phyloP scores from a whole-genome alignment of 345 rosid genomes.

The Ceriops tagal region DNA sequence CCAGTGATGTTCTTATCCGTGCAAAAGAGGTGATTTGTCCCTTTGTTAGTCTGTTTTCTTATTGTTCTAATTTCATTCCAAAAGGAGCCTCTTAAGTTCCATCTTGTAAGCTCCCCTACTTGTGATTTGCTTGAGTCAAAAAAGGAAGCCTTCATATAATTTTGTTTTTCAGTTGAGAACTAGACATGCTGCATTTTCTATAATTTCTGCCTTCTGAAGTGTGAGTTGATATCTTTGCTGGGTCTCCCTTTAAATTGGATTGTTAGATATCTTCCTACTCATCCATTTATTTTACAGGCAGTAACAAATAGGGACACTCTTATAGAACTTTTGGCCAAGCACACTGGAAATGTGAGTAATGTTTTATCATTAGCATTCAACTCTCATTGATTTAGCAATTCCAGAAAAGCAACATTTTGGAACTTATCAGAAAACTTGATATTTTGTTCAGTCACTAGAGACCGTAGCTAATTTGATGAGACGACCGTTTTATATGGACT shows the following conservation, averaged over 20 bases:
- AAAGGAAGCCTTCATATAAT: not conserved
- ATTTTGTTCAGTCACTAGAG: slow-evolving; percentile 54
- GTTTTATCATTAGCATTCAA: slow-evolving; percentile 4
- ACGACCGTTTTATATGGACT: slow-evolving; percentile 70
- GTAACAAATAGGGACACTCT: slow-evolving; percentile 61
- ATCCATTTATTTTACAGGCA: slow-evolving; percentile 44
- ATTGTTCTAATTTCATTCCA: not conserved
- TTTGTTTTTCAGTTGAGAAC: not conserved
- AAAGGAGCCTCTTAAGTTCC: not conserved
- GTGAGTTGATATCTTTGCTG: not conserved
- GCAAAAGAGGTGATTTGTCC: slow-evolving; percentile 68
- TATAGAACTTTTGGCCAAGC: slow-evolving; percentile 74
- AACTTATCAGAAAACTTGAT: slow-evolving; percentile 19
- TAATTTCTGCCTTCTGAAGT: not conserved
- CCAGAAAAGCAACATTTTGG: not conserved
- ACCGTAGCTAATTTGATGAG: slow-evolving; percentile 59
- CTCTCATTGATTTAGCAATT: slow-evolving; percentile 1
- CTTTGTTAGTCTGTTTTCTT: not conserved
- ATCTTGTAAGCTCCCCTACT: not conserved
- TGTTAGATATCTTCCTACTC: not conserved
- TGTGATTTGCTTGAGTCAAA: not conserved
- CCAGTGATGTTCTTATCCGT: slow-evolving; percentile 76
- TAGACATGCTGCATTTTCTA: not conserved
- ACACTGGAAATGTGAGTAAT: slow-evolving; percentile 71
- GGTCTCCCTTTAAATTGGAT: not conserved